phyloP scores from a whole-genome alignment of 805 yeast genomes.

The Lipomyces spencermartinsiae region DNA sequence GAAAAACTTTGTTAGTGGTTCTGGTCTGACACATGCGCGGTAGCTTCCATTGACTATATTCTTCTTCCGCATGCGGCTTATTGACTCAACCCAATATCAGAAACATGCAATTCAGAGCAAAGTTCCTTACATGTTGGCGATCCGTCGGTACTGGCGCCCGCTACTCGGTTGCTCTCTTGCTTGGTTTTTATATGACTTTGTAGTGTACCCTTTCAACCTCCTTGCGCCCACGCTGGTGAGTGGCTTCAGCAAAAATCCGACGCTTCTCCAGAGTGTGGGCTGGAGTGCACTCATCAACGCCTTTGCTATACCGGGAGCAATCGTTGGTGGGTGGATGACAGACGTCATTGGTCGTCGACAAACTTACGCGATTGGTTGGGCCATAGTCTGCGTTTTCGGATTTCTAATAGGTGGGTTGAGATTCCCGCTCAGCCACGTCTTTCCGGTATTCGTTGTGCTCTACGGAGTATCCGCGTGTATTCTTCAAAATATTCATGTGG shows the following conservation, averaged over 20 bases:
- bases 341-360: not conserved
- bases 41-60: not conserved
- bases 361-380: not conserved
- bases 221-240: not conserved
- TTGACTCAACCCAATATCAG: not conserved
- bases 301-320: not conserved
- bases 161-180: not conserved
- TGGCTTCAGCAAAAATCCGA: not conserved
- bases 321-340: not conserved
- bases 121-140: not conserved
- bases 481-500: too few relatives aligned
- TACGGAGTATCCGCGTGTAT: too few relatives aligned
- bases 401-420: not conserved
- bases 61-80: not conserved
- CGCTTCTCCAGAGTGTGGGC: conserved; percentile 2
- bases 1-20: not conserved
- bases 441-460: not conserved
- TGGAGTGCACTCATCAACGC: not conserved
- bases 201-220: not conserved
- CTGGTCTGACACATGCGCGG: not conserved
- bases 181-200: not conserved
- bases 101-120: not conserved
- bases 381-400: not conserved
- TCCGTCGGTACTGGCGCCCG: not conserved
- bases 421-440: not conserved